Conservation (phyloP, 2,329 filamentous ascomycete species). For the Colletotrichum spaethianum region DNA sequence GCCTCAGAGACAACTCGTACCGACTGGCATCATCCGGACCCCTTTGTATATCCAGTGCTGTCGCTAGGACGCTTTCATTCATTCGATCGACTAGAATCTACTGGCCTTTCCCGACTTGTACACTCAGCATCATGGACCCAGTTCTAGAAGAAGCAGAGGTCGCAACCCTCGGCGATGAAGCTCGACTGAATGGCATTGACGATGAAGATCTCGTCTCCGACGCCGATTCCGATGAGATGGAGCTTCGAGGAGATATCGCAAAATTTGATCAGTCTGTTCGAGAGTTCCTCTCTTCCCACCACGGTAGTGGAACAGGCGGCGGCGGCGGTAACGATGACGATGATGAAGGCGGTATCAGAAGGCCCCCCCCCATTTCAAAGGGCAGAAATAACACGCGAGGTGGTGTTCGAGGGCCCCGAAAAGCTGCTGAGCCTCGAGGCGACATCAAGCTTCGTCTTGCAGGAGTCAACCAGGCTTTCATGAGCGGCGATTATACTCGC, state of each 20-base stretch:
- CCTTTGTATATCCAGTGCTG: not conserved
- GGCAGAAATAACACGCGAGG: conserved; percentile 41
- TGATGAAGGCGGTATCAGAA: conserved; percentile 19
- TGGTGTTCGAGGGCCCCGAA: conserved; percentile 62
- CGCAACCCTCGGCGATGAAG: not conserved
- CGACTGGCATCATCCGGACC: not conserved
- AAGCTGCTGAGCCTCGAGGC: conserved; percentile 76
- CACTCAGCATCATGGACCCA: conserved; percentile 7
- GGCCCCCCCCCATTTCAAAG: conserved; percentile 46
- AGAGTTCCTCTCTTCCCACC: conserved; percentile 57
- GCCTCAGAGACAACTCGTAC: not conserved
- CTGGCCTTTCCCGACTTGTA: not conserved
- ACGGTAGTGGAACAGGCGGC: conserved; percentile 45
- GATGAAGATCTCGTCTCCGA: conserved; percentile 53
- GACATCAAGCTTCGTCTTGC: conserved; percentile 79
- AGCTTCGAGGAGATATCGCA: conserved; percentile 59
- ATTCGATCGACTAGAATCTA: no score
- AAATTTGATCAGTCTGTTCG: conserved; percentile 59
- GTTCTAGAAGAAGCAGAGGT: not conserved
- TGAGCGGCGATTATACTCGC: conserved; percentile 71
- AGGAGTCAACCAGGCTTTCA: conserved; percentile 77
- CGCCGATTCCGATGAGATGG: conserved; percentile 61
- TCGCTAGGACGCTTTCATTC: not conserved
- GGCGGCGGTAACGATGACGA: not conserved
- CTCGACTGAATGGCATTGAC: conserved; percentile 2